Evolutionary conservation across 495 filamentous ascomycete genomes (phyloP), one percentile per base, ranked within the genome.

Genomic region (Penicillium lividum): DNA sequence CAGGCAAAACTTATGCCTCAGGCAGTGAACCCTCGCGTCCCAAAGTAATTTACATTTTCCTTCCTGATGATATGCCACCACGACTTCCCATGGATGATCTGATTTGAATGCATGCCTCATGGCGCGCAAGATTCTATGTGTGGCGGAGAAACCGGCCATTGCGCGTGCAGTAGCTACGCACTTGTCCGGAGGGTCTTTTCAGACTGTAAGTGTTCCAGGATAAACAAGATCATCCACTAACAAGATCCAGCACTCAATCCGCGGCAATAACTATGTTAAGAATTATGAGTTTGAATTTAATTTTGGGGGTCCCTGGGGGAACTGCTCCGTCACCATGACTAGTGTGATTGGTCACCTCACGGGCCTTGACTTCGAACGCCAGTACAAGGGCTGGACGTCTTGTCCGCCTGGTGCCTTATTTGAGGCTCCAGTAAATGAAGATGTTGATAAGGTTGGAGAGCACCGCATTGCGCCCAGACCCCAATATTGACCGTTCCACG

Each of bases 71-170:
- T 42, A 51, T 57, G 27, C 42, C 46, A 55, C 51, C 46, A 15
- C n/a, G 53, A 42, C 25, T 59, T 49, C 42, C 33, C 42, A 60
- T 61, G 52, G 57, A 31, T n/a, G 25, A 36, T 51, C 46, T 27
- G 22, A 40, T 54, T 36, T 63, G 44, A 61, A 46, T 18, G 48
- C 22, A 48, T 53, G 50, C 51, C 51, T 63, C 67, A 72, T 77
- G 61, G 69, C 68, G 46, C 67, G 66, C 31, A 82, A 80, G 71
- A 86, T 96, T 59, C 81, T 98, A 28, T 98, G 95, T 68, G 92
- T 98, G 61, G 94, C 94, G 55, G 94, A 98, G 69, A 98, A 98
- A 75, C 92, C 92, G 53, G 93, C 93, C 34, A 98, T 98, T 56
- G 89, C 94, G 51, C 96, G 92, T 73, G 91, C 94, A 45, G 95